phyloP scores from a whole-genome alignment of 257 asterid genomes.

The Euphrasia confusa region DNA sequence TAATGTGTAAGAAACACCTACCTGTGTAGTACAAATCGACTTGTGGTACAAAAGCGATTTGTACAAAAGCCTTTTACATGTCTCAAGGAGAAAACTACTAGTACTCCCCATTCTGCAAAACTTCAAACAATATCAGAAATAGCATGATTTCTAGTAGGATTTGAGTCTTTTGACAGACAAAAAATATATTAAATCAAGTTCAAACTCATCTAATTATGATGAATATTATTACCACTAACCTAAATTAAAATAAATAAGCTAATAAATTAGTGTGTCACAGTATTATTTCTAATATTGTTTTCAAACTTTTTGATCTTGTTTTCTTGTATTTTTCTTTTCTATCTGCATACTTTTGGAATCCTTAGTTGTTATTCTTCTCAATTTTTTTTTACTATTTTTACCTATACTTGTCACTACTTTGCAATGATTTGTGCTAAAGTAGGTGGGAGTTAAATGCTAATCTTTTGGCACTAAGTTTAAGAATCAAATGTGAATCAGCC shows the following conservation, averaged over 20 bases:
- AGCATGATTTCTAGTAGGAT: not conserved
- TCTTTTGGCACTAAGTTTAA: constrained; percentile 4
- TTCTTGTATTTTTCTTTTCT: not conserved
- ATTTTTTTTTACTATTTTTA: not conserved
- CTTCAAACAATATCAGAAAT: not conserved
- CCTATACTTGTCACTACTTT: not conserved
- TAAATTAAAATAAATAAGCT: not conserved
- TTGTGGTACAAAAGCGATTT: not conserved
- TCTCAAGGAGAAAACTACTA: too few relatives aligned
- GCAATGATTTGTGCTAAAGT: constrained; percentile 10
- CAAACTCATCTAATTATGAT: not conserved
- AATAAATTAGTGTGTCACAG: not conserved
- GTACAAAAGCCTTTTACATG: not conserved
- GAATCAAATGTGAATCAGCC: not conserved
- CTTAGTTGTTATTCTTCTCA: not conserved
- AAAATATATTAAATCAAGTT: not conserved
- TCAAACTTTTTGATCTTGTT: not conserved
- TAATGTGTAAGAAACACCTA: not conserved
- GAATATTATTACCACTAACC: not conserved
- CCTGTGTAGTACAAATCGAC: too few relatives aligned
- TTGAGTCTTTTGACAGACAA: too few relatives aligned
- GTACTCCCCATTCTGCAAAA: too few relatives aligned
- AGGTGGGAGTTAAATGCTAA: constrained; percentile 4
- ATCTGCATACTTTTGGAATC: constrained; percentile 4
- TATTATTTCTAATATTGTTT: not conserved